Evolutionary conservation across 176 grass and related monocot species (phyloP), one percentile per base, ranked within the genome.

Genomic region (Eleusine indica): DNA sequence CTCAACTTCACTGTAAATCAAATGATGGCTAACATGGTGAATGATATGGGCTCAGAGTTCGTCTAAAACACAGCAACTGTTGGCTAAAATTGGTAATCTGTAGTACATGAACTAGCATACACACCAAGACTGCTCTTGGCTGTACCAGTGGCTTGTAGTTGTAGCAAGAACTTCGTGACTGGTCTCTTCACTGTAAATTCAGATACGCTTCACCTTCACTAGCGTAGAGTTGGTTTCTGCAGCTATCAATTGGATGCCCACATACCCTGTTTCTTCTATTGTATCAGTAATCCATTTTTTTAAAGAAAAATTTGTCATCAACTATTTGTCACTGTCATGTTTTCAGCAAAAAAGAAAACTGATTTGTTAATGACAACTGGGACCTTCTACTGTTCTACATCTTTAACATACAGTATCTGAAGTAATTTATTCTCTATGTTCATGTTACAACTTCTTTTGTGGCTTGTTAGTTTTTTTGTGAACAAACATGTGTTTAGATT

Each of bases 161-260:
- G 29, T 52, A 37, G 7, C 43, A 41, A 74, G 7, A 18, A 66
- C n/a, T 25, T 38, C 46, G 38, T 16, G 29, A 6, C 17, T 46
- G 41, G 65, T 46, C n/a, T 47, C 40, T 52, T 17, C 28, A 25
- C 56, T 8, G 40, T 15, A 58, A 67, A 61, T 17, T 64, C 64
- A 52, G 57, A 18, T 73, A 41, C 41, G 19, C 46, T 75, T 84
- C 61, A 54, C 12, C 46, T 75, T 84, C 61, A 54, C 12, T 56
- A 56, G 35, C 13, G 60, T 41, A 61, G 18, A 66, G 32, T 35
- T 35, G 32, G 32, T 53, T 2, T 42, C 60, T 28, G 71, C 32
- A 75, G 44, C 21, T 66, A 38, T 74, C 51, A 64, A 49, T 48
- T 46, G 1, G 21, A 79, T 28, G 15, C 47, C 18, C 47, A 32